phyloP scores from a whole-genome alignment of 352 stramenopile genomes.

The Phytopythium delawarense region DNA sequence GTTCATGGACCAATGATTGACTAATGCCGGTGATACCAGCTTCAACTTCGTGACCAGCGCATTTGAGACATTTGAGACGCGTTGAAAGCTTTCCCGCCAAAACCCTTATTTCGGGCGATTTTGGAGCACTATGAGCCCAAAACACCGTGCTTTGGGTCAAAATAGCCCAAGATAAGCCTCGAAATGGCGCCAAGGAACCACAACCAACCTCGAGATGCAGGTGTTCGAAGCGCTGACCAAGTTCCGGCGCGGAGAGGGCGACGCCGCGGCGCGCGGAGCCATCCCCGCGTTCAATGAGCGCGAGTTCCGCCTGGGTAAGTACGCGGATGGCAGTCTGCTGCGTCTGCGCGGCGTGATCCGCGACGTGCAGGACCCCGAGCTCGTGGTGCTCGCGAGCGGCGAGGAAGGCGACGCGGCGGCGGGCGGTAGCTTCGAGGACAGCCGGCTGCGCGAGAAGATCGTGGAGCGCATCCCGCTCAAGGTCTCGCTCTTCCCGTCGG shows the following conservation, averaged over 20 bases:
- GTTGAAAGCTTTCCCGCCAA: neutral
- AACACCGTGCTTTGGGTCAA: neutral
- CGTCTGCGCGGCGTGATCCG: constrained; percentile 66
- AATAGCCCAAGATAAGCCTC: neutral
- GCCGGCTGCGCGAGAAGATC: constrained; percentile 23
- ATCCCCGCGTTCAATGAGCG: constrained; percentile 47
- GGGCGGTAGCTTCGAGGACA: constrained; percentile 1
- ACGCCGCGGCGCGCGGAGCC: neutral
- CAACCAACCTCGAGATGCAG: constrained; percentile 9
- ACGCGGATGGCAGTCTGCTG: constrained; percentile 50
- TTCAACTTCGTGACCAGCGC: neutral
- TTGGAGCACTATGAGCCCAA: neutral
- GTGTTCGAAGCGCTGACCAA: constrained; percentile 15
- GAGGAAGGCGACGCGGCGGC: constrained; percentile 6
- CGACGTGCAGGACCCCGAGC: constrained; percentile 69
- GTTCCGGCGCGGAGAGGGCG: constrained; percentile 7
- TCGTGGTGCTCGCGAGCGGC: constrained; percentile 35
- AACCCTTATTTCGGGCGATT: neutral
- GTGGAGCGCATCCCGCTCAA: constrained; percentile 62
- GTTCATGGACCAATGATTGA: neutral
- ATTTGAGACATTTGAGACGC: neutral
- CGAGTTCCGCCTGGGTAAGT: constrained; percentile 37
- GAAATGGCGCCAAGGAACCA: neutral
- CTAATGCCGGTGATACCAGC: neutral
- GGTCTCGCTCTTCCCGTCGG: constrained; percentile 55